Base-by-base conservation (phyloP, 306 rosid species). In the Hippophae tibetana region DNA sequence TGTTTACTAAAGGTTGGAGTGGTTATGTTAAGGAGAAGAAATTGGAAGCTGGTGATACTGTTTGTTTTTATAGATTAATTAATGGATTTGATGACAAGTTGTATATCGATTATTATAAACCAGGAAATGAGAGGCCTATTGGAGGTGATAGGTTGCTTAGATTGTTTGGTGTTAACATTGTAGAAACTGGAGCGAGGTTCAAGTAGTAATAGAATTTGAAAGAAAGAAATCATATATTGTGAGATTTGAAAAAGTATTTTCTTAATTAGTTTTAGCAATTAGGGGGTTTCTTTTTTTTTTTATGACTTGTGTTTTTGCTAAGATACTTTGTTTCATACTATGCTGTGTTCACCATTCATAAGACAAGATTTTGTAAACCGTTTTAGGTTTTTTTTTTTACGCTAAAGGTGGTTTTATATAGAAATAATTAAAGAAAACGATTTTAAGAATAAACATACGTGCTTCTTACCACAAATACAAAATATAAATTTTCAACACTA, bases 21-120 rank as follows among this genome's bases (percentile, higher is more conserved):
- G 69, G 76, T 25, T 78, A 73, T 62, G 82, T 78, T 23, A 78
- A 69, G 72, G 82, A 78, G 62, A 78, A 78, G 73, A 69, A n/a
- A 52, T 49, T 69, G 49, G 60, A 52, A 41, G 73, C 79, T 0
- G 82, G 82, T 1, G 82, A 73, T 47, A 67, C 60, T 9, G 71
- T 78, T 5, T 46, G 76, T 52, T 73, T 78, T 63, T 52, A 57
- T 13, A 55, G 82, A 31, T 78, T 73, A 8, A 54, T 46, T 27
- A 27, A 27, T 7, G 62, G 69, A 5, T 55, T 63, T 13, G 75
- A 77, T 10, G 56, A 69, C 6, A 71, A 68, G 57, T 44, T 77
- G 27, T 68, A 63, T 43, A 72, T 77, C 0, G 67, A 65, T 0
- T 67, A 65, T 0, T 67, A 56, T 12, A 64, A 43, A 7, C 46